Base-by-base conservation (phyloP, 192 early-diverging fungal genomes). In the Coemansia furcata region DNA sequence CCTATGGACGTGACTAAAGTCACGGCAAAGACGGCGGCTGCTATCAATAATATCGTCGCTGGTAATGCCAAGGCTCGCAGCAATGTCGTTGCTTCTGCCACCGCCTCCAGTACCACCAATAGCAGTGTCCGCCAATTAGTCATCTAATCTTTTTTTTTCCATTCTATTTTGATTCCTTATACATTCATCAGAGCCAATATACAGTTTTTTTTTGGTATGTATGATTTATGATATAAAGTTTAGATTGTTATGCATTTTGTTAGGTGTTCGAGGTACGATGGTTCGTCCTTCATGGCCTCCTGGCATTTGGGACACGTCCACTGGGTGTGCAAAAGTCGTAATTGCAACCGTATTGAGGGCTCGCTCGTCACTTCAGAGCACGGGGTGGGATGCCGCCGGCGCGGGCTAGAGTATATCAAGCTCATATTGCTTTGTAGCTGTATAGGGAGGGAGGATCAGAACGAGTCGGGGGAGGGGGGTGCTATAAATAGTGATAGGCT, bases 11-110 rank as follows among this genome's bases (percentile, higher is more conserved):
- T 72, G 43, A 75, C 78, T 4, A 70, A 66, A 17, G 78, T 73
- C 11, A 76, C 73, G 0, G 78, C 78, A 19, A 72, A 72, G 60
- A 80, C 78, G 12, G 73, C 73, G 10, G 78, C 73, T 1, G 78
- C 78, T 10, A 65, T 80, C 37, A 80, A 80, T 61, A 75, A 73
- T 66, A 75, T 80, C 42, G 78, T 80, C 38, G 73, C 78, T 15
- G 47, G 66, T 36, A 76, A 76, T 35, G 66, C 73, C 42, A 80
- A 76, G 69, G 69, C 69, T 52, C 73, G 78, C 55, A 57, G 66
- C 32, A 50, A 62, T 15, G 52, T 58, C 12, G 60, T 66, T 17
- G 21, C 74, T 7, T n/a, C 60, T 21, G 60, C 68, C 17, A 39
- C 63, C 39, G 60, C 62, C 11, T 43, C 52, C 43, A 58, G 23